These are phyloP conservation scores for Pythium dissimile DNA, from an alignment of 352 stramenopile species.

Conservation along the genomic window DNA sequence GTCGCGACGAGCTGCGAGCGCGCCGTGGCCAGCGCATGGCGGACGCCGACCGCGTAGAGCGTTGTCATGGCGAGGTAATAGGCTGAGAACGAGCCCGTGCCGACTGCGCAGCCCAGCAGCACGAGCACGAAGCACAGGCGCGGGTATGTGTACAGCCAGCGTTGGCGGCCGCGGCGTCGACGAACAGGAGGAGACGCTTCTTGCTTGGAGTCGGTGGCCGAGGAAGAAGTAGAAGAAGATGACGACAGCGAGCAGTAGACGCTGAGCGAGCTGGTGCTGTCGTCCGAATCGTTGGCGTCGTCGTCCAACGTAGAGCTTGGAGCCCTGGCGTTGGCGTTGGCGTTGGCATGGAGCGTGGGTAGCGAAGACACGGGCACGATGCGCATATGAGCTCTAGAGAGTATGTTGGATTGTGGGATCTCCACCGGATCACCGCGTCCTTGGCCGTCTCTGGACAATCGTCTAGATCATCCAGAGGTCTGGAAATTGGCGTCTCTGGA, in stretches of 20 bases:
- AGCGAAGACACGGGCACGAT: conserved; percentile 4
- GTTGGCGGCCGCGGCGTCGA: not conserved
- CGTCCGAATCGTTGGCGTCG: not conserved
- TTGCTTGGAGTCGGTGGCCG: not conserved
- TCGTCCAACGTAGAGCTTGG: not conserved
- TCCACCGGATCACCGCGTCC: too few species aligned
- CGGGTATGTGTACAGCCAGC: conserved; percentile 41
- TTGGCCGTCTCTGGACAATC: too few species aligned
- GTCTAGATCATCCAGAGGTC: not conserved
- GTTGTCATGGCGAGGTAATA: conserved; percentile 31
- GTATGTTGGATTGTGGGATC: not conserved
- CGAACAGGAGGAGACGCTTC: not conserved
- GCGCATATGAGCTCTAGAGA: not conserved
- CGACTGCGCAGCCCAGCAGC: conserved; percentile 35
- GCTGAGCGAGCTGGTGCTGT: not conserved
- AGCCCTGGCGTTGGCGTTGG: not conserved
- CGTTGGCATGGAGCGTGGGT: not conserved
- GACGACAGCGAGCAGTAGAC: conserved; percentile 1
- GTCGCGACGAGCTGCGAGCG: conserved; percentile 33
- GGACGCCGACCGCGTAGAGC: conserved; percentile 27
- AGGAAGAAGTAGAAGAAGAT: not conserved
- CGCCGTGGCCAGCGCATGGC: conserved; percentile 23
- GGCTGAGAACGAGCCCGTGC: conserved; percentile 41
- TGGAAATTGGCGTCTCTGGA: too few species aligned
- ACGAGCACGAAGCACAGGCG: conserved; percentile 53